A percentile compares a stretch with the other conserved stretches of the same genome.
phyloP scores from a whole-genome alignment of 768 basidiomycete genomes.

The Lentinula edodes region DNA sequence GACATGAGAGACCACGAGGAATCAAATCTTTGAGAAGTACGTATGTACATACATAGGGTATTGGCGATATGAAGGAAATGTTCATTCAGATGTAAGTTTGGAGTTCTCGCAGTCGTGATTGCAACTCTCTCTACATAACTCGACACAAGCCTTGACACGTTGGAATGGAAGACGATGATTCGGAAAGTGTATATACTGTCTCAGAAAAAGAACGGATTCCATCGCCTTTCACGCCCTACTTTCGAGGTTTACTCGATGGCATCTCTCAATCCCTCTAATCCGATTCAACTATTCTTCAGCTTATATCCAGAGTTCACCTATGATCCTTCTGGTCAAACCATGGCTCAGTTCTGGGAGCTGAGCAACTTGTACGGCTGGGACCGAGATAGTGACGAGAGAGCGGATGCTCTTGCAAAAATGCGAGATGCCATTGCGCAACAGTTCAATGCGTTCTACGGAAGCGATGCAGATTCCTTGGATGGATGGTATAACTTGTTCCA shows the following conservation, averaged over 20 bases:
- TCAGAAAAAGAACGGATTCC: not conserved
- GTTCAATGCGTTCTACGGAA: slow-evolving; percentile 7
- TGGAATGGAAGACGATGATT: too few species aligned
- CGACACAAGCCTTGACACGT: too few species aligned
- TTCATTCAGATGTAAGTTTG: too few species aligned
- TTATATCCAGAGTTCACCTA: not conserved
- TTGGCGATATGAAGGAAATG: too few species aligned
- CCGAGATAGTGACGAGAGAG: not conserved
- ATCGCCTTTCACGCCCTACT: not conserved
- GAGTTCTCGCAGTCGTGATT: too few species aligned
- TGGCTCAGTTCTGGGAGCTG: slow-evolving; percentile 7
- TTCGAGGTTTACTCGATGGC: not conserved
- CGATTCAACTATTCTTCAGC: not conserved
- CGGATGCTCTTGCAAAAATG: not conserved
- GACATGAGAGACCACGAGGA: too few species aligned
- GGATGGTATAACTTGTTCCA: slow-evolving; percentile 2
- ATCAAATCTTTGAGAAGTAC: too few species aligned
- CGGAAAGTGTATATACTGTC: not conserved
- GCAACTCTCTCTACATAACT: too few species aligned
- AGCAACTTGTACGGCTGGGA: not conserved
- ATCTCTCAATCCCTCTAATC: not conserved
- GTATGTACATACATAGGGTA: too few species aligned
- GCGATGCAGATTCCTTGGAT: not conserved
- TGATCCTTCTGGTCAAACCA: not conserved
- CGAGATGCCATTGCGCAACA: slow-evolving; percentile 9